Evolutionary conservation across 1,284 basidiomycete genomes (phyloP), one percentile per base, ranked within the genome.

Genomic region (Ustilago sp.): DNA sequence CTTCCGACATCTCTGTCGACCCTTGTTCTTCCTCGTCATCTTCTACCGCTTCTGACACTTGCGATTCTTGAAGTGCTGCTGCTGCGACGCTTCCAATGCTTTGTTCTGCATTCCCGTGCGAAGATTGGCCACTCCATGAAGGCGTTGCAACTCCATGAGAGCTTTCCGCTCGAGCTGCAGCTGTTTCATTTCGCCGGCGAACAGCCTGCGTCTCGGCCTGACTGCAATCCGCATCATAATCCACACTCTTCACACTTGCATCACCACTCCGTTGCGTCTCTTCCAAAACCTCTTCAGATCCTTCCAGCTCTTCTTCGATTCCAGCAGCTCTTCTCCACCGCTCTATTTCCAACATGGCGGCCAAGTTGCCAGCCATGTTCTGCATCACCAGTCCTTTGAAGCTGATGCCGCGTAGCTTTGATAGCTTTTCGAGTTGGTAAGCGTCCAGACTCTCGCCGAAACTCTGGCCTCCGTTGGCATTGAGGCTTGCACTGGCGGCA

Each of bases 171-270:
- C n/a, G 9, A 32, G 41, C 9, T 34, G 38, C 36, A 47, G 3
- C 35, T 11, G 32, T 28, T 54, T 71, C 59, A 71, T 62, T 45
- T 66, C 36, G 19, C 15, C 45, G 45, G 34, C 55, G 60, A n/a
- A 45, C 2, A 19, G 51, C 55, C 31, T 75, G 73, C 8, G 73
- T 75, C 19, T 71, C 74, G 2, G 41, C 56, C 53, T 77, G 75
- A 43, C 71, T 74, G n/a, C 73, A 63, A 56, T 77, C 70, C 34
- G 75, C 67, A 53, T 77, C 70, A 45, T 77, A 77, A 41, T 63
- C 70, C 2, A 59, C 61, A 23, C 63, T 69, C 13, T 54, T 38
- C 9, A 57, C 61, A 23, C 67, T 69, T 3, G 32, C 55, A 28
- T 65, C 59, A 12, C 52, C 48, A 51, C 50, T 59, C 41, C 43